Conservation (phyloP, 768 basidiomycete genomes). For the Leccinellum albellum region DNA sequence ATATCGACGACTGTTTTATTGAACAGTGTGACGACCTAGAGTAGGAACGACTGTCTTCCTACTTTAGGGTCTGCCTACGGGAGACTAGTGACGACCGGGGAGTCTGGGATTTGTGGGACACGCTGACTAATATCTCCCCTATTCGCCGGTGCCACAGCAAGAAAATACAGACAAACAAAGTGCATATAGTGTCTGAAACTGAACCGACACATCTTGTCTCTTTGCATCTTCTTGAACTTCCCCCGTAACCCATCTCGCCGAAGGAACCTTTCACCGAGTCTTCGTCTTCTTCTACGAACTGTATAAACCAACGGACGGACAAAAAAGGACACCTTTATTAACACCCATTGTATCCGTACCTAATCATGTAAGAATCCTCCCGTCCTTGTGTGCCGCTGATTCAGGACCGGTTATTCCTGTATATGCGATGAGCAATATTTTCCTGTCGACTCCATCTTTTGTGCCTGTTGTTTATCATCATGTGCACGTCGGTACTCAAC, state of each 20-base stretch:
- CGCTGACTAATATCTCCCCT: too few relatives aligned
- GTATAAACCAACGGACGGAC: slow-evolving; percentile 17
- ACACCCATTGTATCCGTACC: slow-evolving; percentile 32
- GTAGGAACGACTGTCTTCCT: too few relatives aligned
- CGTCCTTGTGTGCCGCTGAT: slow-evolving; percentile 26
- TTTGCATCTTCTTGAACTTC: slow-evolving; percentile 10
- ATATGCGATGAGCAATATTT: slow-evolving; percentile 21
- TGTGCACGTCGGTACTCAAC: slow-evolving; percentile 38
- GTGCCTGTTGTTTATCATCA: slow-evolving; percentile 28
- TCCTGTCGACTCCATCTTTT: slow-evolving; percentile 15
- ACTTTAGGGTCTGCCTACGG: too few relatives aligned
- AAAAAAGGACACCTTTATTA: slow-evolving; percentile 16
- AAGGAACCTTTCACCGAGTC: slow-evolving; percentile 10
- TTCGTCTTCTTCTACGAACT: slow-evolving; percentile 26
- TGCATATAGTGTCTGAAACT: slow-evolving; percentile 8
- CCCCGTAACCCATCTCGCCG: neutral
- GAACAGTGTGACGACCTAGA: too few relatives aligned
- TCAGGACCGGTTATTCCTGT: slow-evolving; percentile 7
- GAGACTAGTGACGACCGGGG: too few relatives aligned
- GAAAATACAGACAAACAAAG: slow-evolving; percentile 27
- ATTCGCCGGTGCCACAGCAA: slow-evolving; percentile 17
- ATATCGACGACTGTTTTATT: too few relatives aligned
- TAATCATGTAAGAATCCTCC: slow-evolving; percentile 31
- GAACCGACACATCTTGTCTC: slow-evolving; percentile 9
- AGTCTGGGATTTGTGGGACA: too few relatives aligned